Evolutionary conservation across 176 grass and related monocot genomes (phyloP), one percentile per base, ranked within the genome.

Genomic region (Aegilops tauschii): DNA sequence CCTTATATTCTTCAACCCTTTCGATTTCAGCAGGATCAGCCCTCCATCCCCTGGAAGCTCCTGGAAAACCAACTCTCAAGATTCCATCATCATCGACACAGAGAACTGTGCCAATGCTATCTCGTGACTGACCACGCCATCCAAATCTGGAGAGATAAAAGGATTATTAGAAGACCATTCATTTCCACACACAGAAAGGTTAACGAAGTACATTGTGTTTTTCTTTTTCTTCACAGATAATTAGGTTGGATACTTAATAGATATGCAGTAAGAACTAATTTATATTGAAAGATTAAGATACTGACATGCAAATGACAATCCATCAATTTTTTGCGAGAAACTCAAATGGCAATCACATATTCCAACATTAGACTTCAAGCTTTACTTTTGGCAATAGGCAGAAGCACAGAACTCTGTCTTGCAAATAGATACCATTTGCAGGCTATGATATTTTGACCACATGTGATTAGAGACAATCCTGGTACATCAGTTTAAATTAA

Each of bases 41-140:
- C 87, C 97, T 92, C 97, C 97, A 99, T 83, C 97, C 97, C 85
- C 97, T 99, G 79, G 97, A 99, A 61, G 94, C 92, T 89, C 97
- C 97, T 31, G 97, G 97, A 90, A 99, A 99, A 87, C 97, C 97
- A 83, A 99, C 90, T 65, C 94, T 87, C 87, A 99, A 93, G 37
- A 94, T 99, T 52, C 97, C 97, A 88, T 99, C 97, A 87, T 99
- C 97, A 87, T 99, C 94, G 80, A 99, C 94, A 93, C 97, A 99
- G 11, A 99, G 94, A 78, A 99, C 90, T 9, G 97, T 99, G 17
- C 97, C 97, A 65, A 99, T 99, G 80, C 94, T 99, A 88, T 99
- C 97, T 62, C 94, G 86, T 49, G 97, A 99, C 85, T 89, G 97
- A 76, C 90, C 92, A 58, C 97, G 94, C 97, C 90, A 99, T 89